Conservation (phyloP, 805 yeast genomes). For the Clavispora carvajalis region DNA sequence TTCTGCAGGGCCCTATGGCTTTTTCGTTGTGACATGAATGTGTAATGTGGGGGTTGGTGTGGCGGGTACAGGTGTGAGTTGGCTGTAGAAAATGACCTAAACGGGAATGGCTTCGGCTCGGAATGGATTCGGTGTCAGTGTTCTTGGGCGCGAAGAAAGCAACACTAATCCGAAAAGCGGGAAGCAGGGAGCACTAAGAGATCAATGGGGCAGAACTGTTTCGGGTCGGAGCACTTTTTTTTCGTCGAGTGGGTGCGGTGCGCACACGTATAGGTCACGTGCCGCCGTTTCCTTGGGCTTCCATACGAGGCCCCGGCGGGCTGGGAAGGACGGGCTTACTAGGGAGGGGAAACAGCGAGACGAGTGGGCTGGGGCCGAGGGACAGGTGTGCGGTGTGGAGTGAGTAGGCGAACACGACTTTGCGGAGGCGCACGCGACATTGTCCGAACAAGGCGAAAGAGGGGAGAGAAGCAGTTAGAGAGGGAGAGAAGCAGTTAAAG, state of each 20-base stretch:
- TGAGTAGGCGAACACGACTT: too few relatives aligned
- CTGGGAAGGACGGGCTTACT: too few relatives aligned
- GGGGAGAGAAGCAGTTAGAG: too few relatives aligned
- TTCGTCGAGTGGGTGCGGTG: slow-evolving; percentile 1
- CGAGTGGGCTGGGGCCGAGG: too few relatives aligned
- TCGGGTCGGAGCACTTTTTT: neutral
- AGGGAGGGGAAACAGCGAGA: neutral
- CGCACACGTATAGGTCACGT: slow-evolving; percentile 1
- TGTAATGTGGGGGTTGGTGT: neutral
- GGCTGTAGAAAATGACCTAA: neutral
- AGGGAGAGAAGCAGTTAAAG: too few relatives aligned
- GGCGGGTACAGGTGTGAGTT: neutral
- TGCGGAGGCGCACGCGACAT: too few relatives aligned
- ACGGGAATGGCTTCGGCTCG: neutral
- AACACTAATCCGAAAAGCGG: neutral
- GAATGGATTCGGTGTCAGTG: neutral
- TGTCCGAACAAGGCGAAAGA: too few relatives aligned
- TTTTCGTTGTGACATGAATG: slow-evolving; percentile 17
- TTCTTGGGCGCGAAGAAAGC: neutral
- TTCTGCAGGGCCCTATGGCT: slow-evolving; percentile 7
- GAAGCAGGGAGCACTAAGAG: neutral
- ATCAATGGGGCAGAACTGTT: neutral
- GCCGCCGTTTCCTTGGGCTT: neutral
- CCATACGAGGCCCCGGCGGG: too few relatives aligned
- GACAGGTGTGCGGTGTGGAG: too few relatives aligned